These are phyloP conservation scores for Dactylorhiza incarnata DNA, from an alignment of 106 monocot genomes.

Conservation along the genomic window DNA sequence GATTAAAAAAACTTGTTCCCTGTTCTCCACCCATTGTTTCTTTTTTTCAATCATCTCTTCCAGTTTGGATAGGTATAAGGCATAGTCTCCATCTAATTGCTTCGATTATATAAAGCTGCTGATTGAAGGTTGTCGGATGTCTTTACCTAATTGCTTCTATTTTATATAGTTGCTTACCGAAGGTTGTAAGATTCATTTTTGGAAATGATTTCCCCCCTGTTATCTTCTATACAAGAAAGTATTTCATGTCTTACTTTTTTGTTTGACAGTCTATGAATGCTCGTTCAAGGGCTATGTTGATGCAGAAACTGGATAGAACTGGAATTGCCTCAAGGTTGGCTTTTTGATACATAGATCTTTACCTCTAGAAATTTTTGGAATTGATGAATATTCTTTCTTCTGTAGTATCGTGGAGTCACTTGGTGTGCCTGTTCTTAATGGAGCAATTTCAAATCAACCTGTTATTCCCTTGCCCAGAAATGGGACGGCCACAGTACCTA, in stretches of 20 bases:
- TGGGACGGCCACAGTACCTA: constrained; percentile 13
- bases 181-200: not conserved
- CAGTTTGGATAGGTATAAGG: not conserved
- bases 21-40: not conserved
- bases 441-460: constrained; percentile 11
- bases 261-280: constrained; percentile 25
- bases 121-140: too few relatives aligned
- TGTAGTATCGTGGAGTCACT: constrained; percentile 24
- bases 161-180: not conserved
- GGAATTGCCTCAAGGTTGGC: constrained; percentile 26
- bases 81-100: not conserved
- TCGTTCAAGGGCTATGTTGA: constrained; percentile 23
- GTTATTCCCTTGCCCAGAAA: constrained; percentile 5
- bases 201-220: not conserved
- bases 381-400: constrained; percentile 1
- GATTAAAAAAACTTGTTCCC: too few relatives aligned
- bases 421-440: constrained; percentile 23
- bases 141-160: not conserved
- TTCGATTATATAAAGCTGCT: not conserved
- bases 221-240: not conserved
- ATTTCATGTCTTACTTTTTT: not conserved
- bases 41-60: not conserved
- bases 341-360: not conserved
- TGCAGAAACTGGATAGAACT: constrained; percentile 30
- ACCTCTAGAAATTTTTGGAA: not conserved